Evolutionary conservation across 306 rosid genomes (phyloP).

Genomic region (Prunus mira): DNA sequence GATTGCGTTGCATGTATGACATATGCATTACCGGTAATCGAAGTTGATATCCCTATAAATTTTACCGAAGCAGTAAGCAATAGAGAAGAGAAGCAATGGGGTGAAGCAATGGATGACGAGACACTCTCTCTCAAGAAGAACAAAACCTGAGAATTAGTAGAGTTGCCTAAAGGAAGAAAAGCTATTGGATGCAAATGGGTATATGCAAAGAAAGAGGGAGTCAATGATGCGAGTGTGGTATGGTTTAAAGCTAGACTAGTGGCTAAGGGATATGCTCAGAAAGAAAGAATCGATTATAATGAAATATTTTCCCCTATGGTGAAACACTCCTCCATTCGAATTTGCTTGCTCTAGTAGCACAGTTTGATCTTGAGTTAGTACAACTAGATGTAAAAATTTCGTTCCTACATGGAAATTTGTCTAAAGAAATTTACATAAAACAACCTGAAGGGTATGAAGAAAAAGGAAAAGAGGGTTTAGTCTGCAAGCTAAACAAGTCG

Average conservation of each 20-base stretch:
- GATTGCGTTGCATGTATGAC: not conserved
- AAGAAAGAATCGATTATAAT: not conserved
- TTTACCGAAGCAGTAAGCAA: not conserved
- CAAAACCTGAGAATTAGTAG: not conserved
- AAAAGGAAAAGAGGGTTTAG: not conserved
- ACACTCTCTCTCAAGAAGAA: not conserved
- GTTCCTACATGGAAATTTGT: not conserved
- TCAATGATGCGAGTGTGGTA: not conserved
- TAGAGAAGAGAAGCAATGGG: not conserved
- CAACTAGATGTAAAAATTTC: not conserved
- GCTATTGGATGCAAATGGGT: not conserved
- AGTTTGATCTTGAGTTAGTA: not conserved
- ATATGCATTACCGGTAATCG: too few relatives aligned
- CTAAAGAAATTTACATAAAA: not conserved
- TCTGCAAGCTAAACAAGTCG: not conserved
- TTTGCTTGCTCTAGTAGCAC: not conserved
- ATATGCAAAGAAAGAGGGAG: not conserved
- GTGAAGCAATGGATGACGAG: not conserved
- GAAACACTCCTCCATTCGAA: not conserved
- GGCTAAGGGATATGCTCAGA: not conserved
- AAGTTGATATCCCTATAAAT: not conserved
- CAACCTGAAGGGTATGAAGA: not conserved
- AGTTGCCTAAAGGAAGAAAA: not conserved
- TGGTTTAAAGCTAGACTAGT: not conserved
- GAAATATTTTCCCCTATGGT: not conserved